Evolutionary conservation across 495 filamentous ascomycete species (phyloP), one percentile per base, ranked within the genome.

Genomic region (Tuber brumale): DNA sequence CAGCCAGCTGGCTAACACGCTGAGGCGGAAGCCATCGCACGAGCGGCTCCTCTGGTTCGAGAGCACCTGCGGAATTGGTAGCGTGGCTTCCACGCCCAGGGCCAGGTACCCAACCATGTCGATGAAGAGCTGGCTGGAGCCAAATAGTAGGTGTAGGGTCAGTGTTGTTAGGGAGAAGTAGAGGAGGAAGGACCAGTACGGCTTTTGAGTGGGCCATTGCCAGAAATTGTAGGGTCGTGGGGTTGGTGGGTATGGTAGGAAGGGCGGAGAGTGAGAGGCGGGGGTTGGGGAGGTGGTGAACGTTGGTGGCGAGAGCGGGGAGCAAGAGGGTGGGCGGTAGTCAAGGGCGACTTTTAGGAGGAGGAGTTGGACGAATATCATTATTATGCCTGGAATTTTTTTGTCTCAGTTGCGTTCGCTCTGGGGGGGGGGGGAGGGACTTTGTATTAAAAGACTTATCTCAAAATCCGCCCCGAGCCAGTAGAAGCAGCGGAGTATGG

Each of bases 401-500:
- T 14, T 12, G 37, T 21, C 57, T 72, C 51, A 31, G 46, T 61
- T 46, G 61, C 21, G 19, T n/a, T 10, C 70, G 21, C 44, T 45
- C 45, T 16, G 8, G 18, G 31, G 35, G 41, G 37, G 48, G 48
- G 21, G 48, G 48, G 57, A 16, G 10, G 57, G 80, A 51, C 95
- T 91, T 84, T 99, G 95, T 71, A 94, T 85, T 61, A 99, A 88
- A 69, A 99, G 87, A 37, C 92, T 89, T 10, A 85, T 85, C 74
- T 94, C 92, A 84, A 93, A 99, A 81, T 89, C 90, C 21, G 93
- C 92, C 73, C 94, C 94, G 80, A 95, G 92, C 89, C 94, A 99
- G 86, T 95, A 99, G 85, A 96, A 98, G 75, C 85, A 97, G 92
- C 96, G 95, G 42, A 97, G 85, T 73, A 97, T 90, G 16, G 94